Conservation (phyloP, 352 stramenopile species). For the Phytophthora megakarya region DNA sequence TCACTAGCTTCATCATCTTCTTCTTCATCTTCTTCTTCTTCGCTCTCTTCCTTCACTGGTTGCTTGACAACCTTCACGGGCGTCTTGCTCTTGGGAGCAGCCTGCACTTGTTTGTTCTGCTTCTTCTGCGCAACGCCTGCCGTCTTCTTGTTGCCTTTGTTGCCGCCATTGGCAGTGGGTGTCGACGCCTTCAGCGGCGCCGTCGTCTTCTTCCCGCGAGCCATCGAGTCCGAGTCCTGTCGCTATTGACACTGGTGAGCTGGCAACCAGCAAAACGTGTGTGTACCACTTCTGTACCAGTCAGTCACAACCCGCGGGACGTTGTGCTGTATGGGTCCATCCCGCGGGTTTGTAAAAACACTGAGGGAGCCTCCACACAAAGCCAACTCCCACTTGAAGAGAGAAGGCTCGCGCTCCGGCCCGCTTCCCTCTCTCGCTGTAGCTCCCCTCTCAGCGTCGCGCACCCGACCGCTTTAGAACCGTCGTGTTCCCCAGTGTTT, state of each 20-base stretch:
- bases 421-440: conserved; percentile 20
- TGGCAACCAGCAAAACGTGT: conserved; percentile 41
- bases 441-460: conserved; percentile 1
- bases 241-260: conserved; percentile 26
- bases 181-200: conserved; percentile 49
- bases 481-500: conserved; percentile 11
- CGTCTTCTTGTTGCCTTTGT: conserved; percentile 36
- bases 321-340: not conserved
- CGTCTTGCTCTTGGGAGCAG: conserved; percentile 19
- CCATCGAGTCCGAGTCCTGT: conserved; percentile 33
- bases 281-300: conserved; percentile 27
- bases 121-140: conserved; percentile 32
- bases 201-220: conserved; percentile 41
- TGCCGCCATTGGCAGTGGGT: conserved; percentile 20
- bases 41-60: conserved; percentile 18
- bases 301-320: conserved; percentile 6
- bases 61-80: conserved; percentile 30
- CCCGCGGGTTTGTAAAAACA: conserved; percentile 18
- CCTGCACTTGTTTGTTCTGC: conserved; percentile 31
- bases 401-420: conserved; percentile 30
- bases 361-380: conserved; percentile 27
- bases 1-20: conserved; percentile 45
- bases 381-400: conserved; percentile 37
- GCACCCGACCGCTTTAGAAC: not conserved
- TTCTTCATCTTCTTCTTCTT: conserved; percentile 26